phyloP scores from a whole-genome alignment of 2,329 filamentous ascomycete genomes.

The Ceratocystis albifundus region DNA sequence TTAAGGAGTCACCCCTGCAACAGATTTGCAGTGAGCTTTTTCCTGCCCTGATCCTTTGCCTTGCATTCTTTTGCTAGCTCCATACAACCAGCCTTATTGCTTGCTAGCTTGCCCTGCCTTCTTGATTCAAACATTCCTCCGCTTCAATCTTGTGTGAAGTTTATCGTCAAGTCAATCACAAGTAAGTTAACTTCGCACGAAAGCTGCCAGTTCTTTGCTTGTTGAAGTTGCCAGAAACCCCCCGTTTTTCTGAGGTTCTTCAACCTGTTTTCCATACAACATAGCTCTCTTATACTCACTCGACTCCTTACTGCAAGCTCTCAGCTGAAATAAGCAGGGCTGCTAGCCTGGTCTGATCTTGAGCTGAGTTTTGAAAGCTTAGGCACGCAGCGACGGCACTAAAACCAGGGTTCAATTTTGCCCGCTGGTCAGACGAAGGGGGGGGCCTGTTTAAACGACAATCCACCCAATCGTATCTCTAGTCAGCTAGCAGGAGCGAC shows the following conservation, averaged over 20 bases:
- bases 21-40: background rate
- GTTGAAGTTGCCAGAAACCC: background rate
- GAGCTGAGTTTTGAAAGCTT: constrained; percentile 4
- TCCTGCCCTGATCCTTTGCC: constrained; percentile 7
- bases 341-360: background rate
- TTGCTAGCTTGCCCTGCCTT: background rate
- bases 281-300: no score
- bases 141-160: no score
- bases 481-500: no score
- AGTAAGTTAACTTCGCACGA: no score
- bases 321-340: background rate
- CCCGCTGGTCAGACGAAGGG: background rate
- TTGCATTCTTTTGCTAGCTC: background rate
- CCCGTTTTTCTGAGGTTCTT: background rate
- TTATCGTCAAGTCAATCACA: no score
- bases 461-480: background rate
- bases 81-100: background rate
- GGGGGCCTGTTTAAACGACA: background rate
- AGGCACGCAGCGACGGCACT: background rate
- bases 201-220: no score
- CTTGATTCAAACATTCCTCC: background rate
- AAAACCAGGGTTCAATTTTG: background rate
- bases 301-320: background rate
- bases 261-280: no score
- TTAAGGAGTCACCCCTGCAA: background rate